Evolutionary conservation across 371 early-diverging fungal genomes (phyloP).

Genomic region (Mortierella polycephala): DNA sequence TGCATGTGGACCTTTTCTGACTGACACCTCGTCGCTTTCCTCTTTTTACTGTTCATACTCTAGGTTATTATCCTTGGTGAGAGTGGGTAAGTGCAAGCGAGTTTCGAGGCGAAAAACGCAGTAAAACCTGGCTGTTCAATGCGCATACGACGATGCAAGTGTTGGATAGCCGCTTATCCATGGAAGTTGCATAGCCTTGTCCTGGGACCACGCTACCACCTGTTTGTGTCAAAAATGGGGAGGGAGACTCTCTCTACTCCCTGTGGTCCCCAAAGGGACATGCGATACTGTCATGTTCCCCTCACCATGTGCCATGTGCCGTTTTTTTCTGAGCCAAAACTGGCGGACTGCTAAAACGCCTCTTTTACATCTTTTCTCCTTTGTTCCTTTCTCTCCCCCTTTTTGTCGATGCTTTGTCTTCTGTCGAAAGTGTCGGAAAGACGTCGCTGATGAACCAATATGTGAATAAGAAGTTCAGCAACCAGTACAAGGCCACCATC

Average conservation of each 20-base stretch:
- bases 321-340: conserved; percentile 3
- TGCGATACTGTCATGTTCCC: not conserved
- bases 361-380: not conserved
- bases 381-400: not conserved
- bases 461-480: conserved; percentile 97
- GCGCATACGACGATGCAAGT: not conserved
- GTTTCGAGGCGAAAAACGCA: not conserved
- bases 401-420: not conserved
- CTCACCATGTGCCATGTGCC: conserved; percentile 8
- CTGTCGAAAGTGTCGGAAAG: conserved; percentile 83
- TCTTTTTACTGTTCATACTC: not conserved
- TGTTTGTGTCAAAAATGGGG: no score
- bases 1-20: not conserved
- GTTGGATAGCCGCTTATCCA: not conserved
- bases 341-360: not conserved
- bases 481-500: conserved; percentile 99
- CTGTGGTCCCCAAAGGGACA: not conserved
- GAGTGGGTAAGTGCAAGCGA: conserved; percentile 74
- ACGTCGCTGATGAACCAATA: conserved; percentile 99
- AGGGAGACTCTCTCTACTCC: not conserved
- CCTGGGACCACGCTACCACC: no score
- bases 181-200: not conserved
- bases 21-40: not conserved
- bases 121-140: not conserved
- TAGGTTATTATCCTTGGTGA: conserved; percentile 93